phyloP scores from a whole-genome alignment of 345 rosid species.

The Turritis glabra region DNA sequence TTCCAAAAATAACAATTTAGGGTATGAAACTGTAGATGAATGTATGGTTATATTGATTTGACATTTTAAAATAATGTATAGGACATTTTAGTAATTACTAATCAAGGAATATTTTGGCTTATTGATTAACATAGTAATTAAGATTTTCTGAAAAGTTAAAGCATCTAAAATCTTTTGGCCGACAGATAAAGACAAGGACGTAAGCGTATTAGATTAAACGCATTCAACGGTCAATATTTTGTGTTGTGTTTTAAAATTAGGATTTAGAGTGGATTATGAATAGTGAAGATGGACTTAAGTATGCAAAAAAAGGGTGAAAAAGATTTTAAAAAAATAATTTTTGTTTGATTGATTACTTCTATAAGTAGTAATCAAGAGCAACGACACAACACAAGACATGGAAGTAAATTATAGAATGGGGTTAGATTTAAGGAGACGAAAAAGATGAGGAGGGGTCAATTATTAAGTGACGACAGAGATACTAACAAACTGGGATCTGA shows the following conservation, averaged over 20 bases:
- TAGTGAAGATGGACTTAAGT: not conserved
- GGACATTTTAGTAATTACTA: not conserved
- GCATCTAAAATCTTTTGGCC: conserved; percentile 29
- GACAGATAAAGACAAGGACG: conserved; percentile 29
- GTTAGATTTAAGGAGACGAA: conserved; percentile 42
- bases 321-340: not conserved
- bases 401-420: conserved; percentile 30
- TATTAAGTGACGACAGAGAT: conserved; percentile 37
- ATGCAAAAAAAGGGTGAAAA: not conserved
- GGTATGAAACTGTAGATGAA: not conserved
- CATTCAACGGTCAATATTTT: conserved; percentile 14
- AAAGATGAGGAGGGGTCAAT: conserved; percentile 32
- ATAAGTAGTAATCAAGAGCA: conserved; percentile 37
- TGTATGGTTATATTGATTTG: not conserved
- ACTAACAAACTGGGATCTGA: conserved; percentile 41
- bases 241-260: not conserved
- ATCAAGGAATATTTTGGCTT: not conserved
- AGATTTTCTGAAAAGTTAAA: not conserved
- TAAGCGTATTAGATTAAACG: not conserved
- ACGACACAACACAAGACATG: conserved; percentile 24
- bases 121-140: not conserved
- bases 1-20: not conserved
- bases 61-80: not conserved
- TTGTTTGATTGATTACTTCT: conserved; percentile 21
- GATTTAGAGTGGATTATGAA: not conserved